phyloP scores from a whole-genome alignment of 2,329 filamentous ascomycete species.

The Cryphonectria carpinicola region DNA sequence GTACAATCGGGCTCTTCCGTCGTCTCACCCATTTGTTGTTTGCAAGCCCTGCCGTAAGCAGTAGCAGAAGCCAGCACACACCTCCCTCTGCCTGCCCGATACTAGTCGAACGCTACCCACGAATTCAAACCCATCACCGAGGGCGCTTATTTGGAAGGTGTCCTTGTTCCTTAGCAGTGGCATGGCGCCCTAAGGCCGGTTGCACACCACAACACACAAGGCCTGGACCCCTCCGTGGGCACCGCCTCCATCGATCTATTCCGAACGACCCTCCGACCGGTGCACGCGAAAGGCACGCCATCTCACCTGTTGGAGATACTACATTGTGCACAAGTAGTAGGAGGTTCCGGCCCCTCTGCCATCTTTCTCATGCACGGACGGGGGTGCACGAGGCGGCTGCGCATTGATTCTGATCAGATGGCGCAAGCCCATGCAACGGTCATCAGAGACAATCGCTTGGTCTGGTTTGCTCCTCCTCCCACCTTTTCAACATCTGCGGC shows the following conservation, averaged over 20 bases:
- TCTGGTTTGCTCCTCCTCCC: neutral
- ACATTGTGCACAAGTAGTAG: neutral
- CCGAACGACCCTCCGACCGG: neutral
- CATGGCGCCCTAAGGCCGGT: conserved; percentile 14
- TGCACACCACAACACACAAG: conserved; percentile 1
- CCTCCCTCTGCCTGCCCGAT: neutral
- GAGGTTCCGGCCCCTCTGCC: neutral
- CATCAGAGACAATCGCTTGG: conserved; percentile 15
- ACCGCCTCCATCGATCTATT: conserved; percentile 8
- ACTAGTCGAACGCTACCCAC: conserved; percentile 7
- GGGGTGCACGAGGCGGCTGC: conserved; percentile 17
- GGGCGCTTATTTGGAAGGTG: conserved; percentile 19
- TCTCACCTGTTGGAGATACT: no score
- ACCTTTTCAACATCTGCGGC: neutral
- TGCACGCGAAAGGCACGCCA: neutral
- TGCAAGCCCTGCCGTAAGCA: conserved; percentile 11
- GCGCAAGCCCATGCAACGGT: conserved; percentile 24
- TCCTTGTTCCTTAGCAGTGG: conserved; percentile 20
- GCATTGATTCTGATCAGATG: conserved; percentile 14
- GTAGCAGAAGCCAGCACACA: neutral
- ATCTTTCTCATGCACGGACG: conserved; percentile 21
- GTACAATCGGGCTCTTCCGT: conserved; percentile 10
- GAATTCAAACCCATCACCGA: conserved; percentile 6
- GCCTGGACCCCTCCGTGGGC: conserved; percentile 5
- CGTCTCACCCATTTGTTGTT: conserved; percentile 14